phyloP scores from a whole-genome alignment of 441 rosid genomes.

The Gossypium laxum region DNA sequence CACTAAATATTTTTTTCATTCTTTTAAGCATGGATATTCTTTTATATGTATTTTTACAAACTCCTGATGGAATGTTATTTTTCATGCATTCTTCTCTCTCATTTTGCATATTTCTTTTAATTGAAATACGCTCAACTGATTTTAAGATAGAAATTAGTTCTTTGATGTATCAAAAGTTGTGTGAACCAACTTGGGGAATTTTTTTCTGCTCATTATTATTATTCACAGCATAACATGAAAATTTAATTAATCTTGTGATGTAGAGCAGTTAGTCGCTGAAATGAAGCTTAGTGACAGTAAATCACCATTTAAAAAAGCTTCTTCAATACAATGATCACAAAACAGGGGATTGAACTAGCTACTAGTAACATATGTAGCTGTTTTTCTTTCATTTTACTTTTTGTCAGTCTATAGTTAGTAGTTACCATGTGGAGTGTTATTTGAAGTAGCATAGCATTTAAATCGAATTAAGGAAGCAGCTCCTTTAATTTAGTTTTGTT shows the following conservation, averaged over 20 bases:
- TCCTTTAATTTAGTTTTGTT: background rate
- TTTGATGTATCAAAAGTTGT: background rate
- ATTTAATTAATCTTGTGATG: background rate
- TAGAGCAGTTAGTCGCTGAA: too few species aligned
- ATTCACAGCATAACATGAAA: background rate
- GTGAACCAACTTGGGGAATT: too few species aligned
- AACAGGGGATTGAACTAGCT: too few species aligned
- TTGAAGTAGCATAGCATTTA: too few species aligned
- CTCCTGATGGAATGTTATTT: background rate
- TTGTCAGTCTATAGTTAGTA: too few species aligned
- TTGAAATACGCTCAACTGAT: background rate
- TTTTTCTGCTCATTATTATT: background rate
- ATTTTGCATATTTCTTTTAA: background rate
- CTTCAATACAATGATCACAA: too few species aligned
- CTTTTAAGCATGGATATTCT: conserved; percentile 17
- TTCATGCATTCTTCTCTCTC: background rate
- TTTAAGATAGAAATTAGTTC: background rate
- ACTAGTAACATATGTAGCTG: too few species aligned
- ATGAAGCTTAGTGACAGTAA: too few species aligned
- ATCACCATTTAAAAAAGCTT: too few species aligned
- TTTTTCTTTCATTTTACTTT: too few species aligned
- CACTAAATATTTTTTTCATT: conserved; percentile 28
- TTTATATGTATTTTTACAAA: conserved; percentile 7
- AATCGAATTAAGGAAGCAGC: background rate
- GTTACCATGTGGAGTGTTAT: too few species aligned